Percentiles rank a stretch among this genome's conserved stretches.
Evolutionary conservation across 2,329 filamentous ascomycete species (phyloP).

Genomic region (Fusarium sp.): DNA sequence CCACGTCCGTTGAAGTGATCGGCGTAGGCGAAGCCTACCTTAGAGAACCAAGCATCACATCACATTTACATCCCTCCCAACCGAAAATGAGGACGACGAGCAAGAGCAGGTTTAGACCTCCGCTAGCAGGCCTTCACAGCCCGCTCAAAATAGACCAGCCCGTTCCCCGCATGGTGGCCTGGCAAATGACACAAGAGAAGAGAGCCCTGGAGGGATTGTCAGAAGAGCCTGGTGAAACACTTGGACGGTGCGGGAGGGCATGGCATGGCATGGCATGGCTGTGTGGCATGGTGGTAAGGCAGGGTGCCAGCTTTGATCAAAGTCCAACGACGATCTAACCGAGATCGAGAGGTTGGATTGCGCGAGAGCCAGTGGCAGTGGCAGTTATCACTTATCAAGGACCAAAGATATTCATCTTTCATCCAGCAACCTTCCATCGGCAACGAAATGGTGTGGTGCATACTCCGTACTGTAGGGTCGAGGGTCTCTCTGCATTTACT

Average conservation of each 20-base stretch:
- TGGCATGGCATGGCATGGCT: not conserved
- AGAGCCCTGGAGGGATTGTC: constrained; percentile 8
- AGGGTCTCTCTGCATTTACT: not conserved
- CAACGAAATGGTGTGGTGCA: constrained; percentile 24
- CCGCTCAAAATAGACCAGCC: constrained; percentile 39
- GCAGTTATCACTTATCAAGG: constrained; percentile 11
- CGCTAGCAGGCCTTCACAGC: constrained; percentile 16
- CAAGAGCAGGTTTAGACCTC: constrained; percentile 27
- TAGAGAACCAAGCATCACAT: constrained; percentile 7
- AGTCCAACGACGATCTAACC: constrained; percentile 33
- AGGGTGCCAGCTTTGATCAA: constrained; percentile 23
- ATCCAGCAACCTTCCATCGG: not conserved
- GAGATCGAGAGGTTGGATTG: constrained; percentile 33
- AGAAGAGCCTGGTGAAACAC: constrained; percentile 24
- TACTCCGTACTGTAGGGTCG: not conserved
- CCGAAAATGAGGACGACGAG: constrained; percentile 11
- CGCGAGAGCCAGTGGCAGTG: constrained; percentile 13
- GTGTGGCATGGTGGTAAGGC: not conserved
- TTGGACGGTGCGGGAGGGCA: constrained; percentile 18
- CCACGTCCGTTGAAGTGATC: constrained; percentile 22
- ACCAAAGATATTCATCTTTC: constrained; percentile 5
- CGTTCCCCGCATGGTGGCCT: constrained; percentile 34
- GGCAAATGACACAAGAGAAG: constrained; percentile 35
- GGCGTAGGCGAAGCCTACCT: constrained; percentile 33
- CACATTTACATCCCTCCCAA: not conserved